These are phyloP conservation scores for Coprinopsis strossmayeri DNA, from an alignment of 768 basidiomycete species.

Conservation along the genomic window DNA sequence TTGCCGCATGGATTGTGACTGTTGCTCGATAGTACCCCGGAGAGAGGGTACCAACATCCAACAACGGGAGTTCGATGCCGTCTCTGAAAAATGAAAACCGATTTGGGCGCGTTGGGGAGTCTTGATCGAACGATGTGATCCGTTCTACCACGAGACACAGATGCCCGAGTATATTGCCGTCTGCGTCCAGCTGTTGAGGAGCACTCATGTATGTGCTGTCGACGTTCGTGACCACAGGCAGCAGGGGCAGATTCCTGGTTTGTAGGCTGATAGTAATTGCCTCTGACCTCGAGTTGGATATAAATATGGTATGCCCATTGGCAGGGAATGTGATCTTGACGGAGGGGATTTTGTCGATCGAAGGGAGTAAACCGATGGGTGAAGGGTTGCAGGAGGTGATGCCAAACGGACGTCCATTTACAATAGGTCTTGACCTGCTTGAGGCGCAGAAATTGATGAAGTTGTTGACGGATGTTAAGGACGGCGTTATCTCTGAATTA, in stretches of 20 bases:
- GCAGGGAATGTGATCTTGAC: constrained; percentile 41
- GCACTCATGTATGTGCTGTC: neutral
- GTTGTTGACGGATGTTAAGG: too few relatives aligned
- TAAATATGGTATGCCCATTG: constrained; percentile 36
- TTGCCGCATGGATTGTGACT: constrained; percentile 48
- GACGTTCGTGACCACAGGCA: neutral
- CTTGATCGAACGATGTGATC: neutral
- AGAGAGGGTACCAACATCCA: constrained; percentile 56
- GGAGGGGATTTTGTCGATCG: constrained; percentile 40
- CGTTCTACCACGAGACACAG: neutral
- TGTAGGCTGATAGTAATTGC: constrained; percentile 6
- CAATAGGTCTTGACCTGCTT: too few relatives aligned
- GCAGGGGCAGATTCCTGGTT: neutral
- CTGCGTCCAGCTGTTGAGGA: neutral
- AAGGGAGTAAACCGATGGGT: constrained; percentile 50
- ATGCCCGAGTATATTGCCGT: neutral
- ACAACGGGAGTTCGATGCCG: constrained; percentile 6
- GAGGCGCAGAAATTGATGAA: too few relatives aligned
- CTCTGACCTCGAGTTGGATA: constrained; percentile 47
- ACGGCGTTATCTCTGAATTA: too few relatives aligned
- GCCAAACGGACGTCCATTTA: too few relatives aligned
- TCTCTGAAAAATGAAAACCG: neutral
- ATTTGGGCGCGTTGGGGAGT: neutral
- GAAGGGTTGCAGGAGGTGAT: constrained; percentile 58
- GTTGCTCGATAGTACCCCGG: constrained; percentile 53